Percentiles rank a stretch among this genome's conserved stretches.
Conservation (phyloP, 1,284 basidiomycete species). For the Cerioporus squamosus region DNA sequence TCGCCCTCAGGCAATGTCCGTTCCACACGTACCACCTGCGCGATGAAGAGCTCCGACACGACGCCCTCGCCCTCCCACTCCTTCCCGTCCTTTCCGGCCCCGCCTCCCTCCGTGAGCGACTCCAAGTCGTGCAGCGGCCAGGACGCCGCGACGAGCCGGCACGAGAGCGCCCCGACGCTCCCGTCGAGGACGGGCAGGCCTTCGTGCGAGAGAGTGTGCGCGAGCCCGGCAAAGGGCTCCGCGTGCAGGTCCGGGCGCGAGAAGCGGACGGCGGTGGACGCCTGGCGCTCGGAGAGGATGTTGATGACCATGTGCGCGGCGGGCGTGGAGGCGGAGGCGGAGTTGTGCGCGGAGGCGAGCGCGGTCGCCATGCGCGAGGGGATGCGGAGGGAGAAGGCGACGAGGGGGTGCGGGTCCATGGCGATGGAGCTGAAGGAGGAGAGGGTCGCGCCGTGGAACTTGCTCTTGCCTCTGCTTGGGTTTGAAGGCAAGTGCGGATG, state of each 20-base stretch:
- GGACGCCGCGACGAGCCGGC: conserved; percentile 37
- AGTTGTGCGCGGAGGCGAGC: conserved; percentile 45
- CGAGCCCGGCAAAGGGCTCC: conserved; percentile 52
- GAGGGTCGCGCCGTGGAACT: conserved; percentile 85
- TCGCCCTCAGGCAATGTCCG: conserved; percentile 24
- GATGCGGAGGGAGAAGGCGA: conserved; percentile 87
- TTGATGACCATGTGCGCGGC: conserved; percentile 65
- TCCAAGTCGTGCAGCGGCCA: conserved; percentile 41
- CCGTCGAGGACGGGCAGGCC: conserved; percentile 60
- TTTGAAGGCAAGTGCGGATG: background rate
- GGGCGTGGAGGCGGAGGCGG: background rate
- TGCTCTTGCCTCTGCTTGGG: conserved; percentile 9
- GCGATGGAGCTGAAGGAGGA: conserved; percentile 93
- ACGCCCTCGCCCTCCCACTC: conserved; percentile 37
- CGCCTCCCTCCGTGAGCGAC: conserved; percentile 17
- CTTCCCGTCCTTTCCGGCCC: background rate
- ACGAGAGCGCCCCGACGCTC: conserved; percentile 62
- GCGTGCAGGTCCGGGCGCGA: conserved; percentile 67
- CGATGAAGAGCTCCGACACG: conserved; percentile 53
- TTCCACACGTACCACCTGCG: conserved; percentile 51
- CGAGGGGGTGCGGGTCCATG: conserved; percentile 83
- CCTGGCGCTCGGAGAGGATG: conserved; percentile 66
- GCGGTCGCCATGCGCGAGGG: conserved; percentile 84
- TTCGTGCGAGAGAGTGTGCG: conserved; percentile 50
- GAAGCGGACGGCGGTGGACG: conserved; percentile 58